phyloP scores from a whole-genome alignment of 192 early-diverging fungal genomes.

The Pilaira anomala region DNA sequence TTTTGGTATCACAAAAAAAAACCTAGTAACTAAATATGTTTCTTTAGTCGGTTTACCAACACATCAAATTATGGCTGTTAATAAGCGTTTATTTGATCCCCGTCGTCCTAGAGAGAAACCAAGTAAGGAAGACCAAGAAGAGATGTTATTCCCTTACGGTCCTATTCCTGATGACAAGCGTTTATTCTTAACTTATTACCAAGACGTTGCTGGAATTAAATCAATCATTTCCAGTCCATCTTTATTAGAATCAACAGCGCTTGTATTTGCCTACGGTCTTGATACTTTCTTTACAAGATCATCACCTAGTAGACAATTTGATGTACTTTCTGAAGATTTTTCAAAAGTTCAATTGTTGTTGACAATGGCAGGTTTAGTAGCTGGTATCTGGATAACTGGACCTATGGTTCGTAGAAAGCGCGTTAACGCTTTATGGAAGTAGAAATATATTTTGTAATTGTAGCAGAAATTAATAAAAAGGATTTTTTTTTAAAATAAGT shows the following conservation, averaged over 20 bases:
- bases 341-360: conserved; percentile 77
- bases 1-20: not conserved
- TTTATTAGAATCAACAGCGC: conserved; percentile 88
- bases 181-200: conserved; percentile 73
- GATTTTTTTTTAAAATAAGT: no score
- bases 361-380: conserved; percentile 77
- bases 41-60: conserved; percentile 52
- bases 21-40: not conserved
- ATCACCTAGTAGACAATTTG: conserved; percentile 88
- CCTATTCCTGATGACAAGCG: conserved; percentile 69
- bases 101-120: conserved; percentile 67
- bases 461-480: no score
- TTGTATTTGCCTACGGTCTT: conserved; percentile 85
- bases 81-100: conserved; percentile 77
- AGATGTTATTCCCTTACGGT: conserved; percentile 75
- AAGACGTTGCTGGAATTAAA: conserved; percentile 62
- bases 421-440: conserved; percentile 53
- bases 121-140: conserved; percentile 84
- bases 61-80: conserved; percentile 63
- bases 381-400: conserved; percentile 67
- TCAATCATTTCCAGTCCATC: conserved; percentile 74
- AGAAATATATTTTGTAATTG: conserved; percentile 10
- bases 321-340: conserved; percentile 91
- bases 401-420: conserved; percentile 70
- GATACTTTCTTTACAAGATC: conserved; percentile 87